These are phyloP conservation scores for Penicillium brasilianum DNA, from an alignment of 2,329 filamentous ascomycete species.

Conservation along the genomic window DNA sequence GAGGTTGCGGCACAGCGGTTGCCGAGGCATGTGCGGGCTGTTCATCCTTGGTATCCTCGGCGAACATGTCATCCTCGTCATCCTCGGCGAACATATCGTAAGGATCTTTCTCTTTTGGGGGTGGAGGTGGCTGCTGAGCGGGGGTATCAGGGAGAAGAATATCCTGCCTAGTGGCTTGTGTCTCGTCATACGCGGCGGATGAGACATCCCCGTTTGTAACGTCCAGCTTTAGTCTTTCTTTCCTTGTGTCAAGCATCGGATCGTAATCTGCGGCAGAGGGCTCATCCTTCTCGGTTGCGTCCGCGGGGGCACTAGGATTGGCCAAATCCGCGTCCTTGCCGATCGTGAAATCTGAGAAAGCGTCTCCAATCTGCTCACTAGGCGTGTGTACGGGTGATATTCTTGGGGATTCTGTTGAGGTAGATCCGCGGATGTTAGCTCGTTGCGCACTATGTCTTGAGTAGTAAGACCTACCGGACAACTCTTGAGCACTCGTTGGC, in stretches of 20 bases:
- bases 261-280: constrained; percentile 94
- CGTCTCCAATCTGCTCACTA: constrained; percentile 56
- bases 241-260: constrained; percentile 84
- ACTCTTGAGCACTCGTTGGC: constrained; percentile 44
- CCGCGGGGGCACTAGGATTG: constrained; percentile 54
- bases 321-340: constrained; percentile 70
- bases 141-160: constrained; percentile 51
- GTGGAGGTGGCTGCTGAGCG: constrained; percentile 40
- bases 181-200: constrained; percentile 64
- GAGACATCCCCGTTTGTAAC: constrained; percentile 59
- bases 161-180: constrained; percentile 58
- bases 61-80: constrained; percentile 84
- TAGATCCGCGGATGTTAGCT: constrained; percentile 13
- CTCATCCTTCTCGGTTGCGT: constrained; percentile 65
- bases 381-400: constrained; percentile 55
- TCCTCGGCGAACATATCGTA: constrained; percentile 68
- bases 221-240: constrained; percentile 75
- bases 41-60: constrained; percentile 67
- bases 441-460: constrained; percentile 3
- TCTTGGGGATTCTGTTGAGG: constrained; percentile 36
- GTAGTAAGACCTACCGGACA: constrained; percentile 44
- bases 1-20: constrained; percentile 56
- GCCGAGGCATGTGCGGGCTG: constrained; percentile 54
- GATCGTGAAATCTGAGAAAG: constrained; percentile 66
- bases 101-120: constrained; percentile 56